Evolutionary conservation across 441 rosid genomes (phyloP).

Genomic region (Manihot esculenta): DNA sequence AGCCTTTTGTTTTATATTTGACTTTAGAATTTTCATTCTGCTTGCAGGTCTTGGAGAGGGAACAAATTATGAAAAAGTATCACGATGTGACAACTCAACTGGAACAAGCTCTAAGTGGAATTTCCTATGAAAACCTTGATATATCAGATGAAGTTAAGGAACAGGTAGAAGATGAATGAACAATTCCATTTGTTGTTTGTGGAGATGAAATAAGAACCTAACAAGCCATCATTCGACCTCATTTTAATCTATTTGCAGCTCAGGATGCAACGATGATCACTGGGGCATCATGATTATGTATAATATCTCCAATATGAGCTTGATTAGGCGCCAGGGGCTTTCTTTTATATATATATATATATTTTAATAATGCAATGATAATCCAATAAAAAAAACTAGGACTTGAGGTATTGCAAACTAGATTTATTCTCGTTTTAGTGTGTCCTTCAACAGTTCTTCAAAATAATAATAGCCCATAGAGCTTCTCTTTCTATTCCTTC

Average conservation of each 20-base stretch:
- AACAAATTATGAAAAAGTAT: slow-evolving; percentile 58
- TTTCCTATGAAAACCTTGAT: slow-evolving; percentile 67
- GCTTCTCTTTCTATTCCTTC: slow-evolving; percentile 4
- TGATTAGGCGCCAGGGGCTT: background rate
- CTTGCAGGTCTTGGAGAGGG: slow-evolving; percentile 83
- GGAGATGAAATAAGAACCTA: slow-evolving; percentile 9
- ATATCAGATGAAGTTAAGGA: slow-evolving; percentile 95
- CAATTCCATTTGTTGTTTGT: background rate
- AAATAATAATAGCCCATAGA: slow-evolving; percentile 9
- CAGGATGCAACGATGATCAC: background rate
- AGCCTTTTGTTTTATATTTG: background rate
- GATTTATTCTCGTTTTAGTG: background rate
- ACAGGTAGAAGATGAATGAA: slow-evolving; percentile 51
- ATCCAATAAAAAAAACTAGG: background rate
- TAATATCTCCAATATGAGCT: background rate
- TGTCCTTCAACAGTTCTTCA: background rate
- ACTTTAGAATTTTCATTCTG: slow-evolving; percentile 15
- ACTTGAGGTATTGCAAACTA: background rate
- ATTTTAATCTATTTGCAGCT: background rate
- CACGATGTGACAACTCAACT: slow-evolving; percentile 61
- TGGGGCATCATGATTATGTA: slow-evolving; percentile 4
- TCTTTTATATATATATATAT: too few relatives aligned
- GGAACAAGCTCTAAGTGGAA: slow-evolving; percentile 71
- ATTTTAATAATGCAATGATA: background rate
- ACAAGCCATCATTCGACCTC: background rate